phyloP scores from a whole-genome alignment of 192 early-diverging fungal species.

The Coemansia sp. region DNA sequence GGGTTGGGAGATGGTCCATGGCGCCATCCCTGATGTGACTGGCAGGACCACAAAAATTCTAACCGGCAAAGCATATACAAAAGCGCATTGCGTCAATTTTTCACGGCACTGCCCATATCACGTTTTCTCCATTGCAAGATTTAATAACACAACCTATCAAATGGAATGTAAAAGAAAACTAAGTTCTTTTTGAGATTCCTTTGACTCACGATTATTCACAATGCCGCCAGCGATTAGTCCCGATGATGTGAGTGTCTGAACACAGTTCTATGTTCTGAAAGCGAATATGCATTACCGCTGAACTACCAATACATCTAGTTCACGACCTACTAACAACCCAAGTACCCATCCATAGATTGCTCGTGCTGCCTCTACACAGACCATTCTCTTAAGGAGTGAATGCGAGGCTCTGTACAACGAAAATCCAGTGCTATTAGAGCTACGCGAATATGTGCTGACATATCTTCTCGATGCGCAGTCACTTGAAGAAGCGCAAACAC shows the following conservation, averaged over 20 bases:
- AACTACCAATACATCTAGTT: not conserved
- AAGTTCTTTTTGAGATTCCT: not conserved
- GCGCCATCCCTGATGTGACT: not conserved
- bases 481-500: not conserved
- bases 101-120: not conserved
- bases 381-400: constrained; percentile 7
- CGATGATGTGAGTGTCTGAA: not conserved
- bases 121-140: not conserved
- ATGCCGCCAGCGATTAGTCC: not conserved
- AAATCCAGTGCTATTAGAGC: constrained; percentile 17
- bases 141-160: not conserved
- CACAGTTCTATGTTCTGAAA: not conserved
- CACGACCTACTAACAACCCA: not conserved
- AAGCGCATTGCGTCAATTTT: not conserved
- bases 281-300: not conserved
- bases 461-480: constrained; percentile 4
- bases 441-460: constrained; percentile 35
- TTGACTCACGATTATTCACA: not conserved
- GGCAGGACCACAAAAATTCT: not conserved
- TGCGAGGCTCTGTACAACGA: constrained; percentile 24
- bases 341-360: constrained; percentile 6
- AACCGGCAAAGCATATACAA: not conserved
- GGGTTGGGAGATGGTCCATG: not conserved
- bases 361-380: not conserved
- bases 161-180: not conserved